Evolutionary conservation across 441 rosid genomes (phyloP), one percentile per base, ranked within the genome.

Genomic region (Croton laevigatus): DNA sequence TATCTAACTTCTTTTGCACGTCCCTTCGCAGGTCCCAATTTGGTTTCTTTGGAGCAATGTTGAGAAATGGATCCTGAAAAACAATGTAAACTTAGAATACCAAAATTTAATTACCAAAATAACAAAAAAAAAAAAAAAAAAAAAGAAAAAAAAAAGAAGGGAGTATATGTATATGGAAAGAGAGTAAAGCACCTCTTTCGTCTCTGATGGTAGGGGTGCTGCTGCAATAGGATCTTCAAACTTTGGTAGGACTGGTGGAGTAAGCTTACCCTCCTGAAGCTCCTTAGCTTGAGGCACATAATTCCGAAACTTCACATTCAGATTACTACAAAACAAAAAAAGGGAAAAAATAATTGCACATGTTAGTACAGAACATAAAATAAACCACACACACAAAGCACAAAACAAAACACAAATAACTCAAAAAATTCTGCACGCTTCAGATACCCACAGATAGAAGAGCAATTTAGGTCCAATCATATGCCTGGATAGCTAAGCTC

Each of bases 11-110:
- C 89, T 89, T 95, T 84, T 95, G 98, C 59, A 95, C 94, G 79
- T 91, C 97, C 72, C 98, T 93, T 59, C 96, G 80, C 17, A 96
- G 85, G 84, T 96, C 97, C 99, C 96, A 93, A 73, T 96, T 96
- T 16, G 99, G 97, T 78, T 96, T 93, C 87, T 96, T 93, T 11
- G 99, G 99, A 75, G 98, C 98, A 76, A 96, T 93, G 82, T 88
- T 96, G 72, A 87, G 84, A 79, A 93, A 90, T 13, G 98, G 98
- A 81, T 96, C 97, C 99, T 95, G 63, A 27, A 73, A 37, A 62
- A 53, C 27, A 61, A 17, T 5, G 65, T 67, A 7, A 4, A 62
- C 14, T 66, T 1, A 52, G 19, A 17, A 66, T 40, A 76, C 10
- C 53, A 19, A 65, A 14, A 32, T 14, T 51, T 14, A 61, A 22